A percentile compares a stretch with the other conserved stretches of the same genome.
Conservation (phyloP, 176 grass and related monocot genomes). For the Triticum timopheevii region DNA sequence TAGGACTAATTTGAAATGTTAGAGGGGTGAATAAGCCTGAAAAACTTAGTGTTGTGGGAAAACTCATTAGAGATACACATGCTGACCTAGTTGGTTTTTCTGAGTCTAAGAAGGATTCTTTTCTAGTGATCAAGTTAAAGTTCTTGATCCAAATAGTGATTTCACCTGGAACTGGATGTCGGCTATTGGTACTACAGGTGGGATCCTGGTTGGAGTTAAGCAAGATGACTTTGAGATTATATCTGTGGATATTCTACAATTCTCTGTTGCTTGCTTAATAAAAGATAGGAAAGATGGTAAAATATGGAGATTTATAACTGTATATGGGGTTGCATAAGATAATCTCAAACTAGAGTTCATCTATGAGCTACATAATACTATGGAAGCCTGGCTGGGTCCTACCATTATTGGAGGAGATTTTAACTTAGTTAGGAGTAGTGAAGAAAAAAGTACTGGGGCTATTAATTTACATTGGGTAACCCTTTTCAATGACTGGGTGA, state of each 20-base stretch:
- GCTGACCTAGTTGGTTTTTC: too few species aligned
- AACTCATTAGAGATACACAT: too few species aligned
- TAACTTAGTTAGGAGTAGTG: not conserved
- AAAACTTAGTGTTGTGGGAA: too few species aligned
- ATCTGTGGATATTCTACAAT: not conserved
- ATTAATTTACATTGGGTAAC: not conserved
- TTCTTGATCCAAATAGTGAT: too few species aligned
- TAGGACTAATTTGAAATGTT: too few species aligned
- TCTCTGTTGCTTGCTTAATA: not conserved
- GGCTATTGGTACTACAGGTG: not conserved
- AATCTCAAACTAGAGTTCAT: not conserved
- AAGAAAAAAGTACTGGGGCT: not conserved
- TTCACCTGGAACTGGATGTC: not conserved
- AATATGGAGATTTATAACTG: not conserved
- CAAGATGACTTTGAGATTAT: not conserved
- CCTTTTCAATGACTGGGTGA: not conserved
- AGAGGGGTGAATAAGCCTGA: too few species aligned
- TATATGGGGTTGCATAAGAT: not conserved
- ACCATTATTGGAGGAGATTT: not conserved
- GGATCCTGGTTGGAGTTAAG: not conserved
- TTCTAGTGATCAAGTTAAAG: too few species aligned
- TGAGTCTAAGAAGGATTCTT: too few species aligned
- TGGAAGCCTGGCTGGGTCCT: not conserved
- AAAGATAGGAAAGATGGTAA: not conserved
- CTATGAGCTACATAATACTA: not conserved